Base-by-base conservation (phyloP, 108 stramenopile species). In the Aureococcus anophagefferens region DNA sequence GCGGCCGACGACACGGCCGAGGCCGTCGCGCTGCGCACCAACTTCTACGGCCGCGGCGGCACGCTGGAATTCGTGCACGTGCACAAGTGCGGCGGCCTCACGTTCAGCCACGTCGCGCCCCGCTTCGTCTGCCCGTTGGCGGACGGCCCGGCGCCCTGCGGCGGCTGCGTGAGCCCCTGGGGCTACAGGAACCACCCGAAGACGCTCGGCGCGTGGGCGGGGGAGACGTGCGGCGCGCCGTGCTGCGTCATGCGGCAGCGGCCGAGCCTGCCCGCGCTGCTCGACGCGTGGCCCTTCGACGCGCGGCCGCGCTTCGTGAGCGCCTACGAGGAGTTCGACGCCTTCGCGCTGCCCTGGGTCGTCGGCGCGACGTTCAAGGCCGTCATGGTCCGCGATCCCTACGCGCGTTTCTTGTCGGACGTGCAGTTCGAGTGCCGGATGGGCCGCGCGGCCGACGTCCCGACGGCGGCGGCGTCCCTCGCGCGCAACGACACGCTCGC, bases 401-500 rank as follows among this genome's bases (percentile, higher is more conserved):
- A 25, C 25, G 17, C 14, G 34, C 63, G 71, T 9, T 72, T 32
- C 64, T 30, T 32, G 0, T 72, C 71, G 15, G 36, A 34, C 15
- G 71, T 45, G 34, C 66, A 30, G 46, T 76, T 64, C 9, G 71
- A 44, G 32, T 64, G 31, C 4, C 64, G 64, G 9, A 63, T 30
- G 21, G 64, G 64, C n/a, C 75, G 70, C 33, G 63, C 69, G 33
- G 64, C 25, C 11, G 45, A 29, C 63, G 65, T 69, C 9, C 70
- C 69, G 32, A 70, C 75, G 7, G 63, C 5, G 16, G 35, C 30
- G 0, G 46, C 7, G 36, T 30, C 70, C 18, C 65, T 51, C 18
- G n/a, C n/a, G n/a, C n/a, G n/a, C n/a, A n/a, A n/a, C n/a, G n/a
- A n/a, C n/a, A n/a, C n/a, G n/a, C n/a, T n/a, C n/a, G n/a, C n/a